Percentiles rank a stretch among this genome's conserved stretches.
phyloP scores from a whole-genome alignment of 129 eudicot genomes.

The Rutidosis leptorrhynchoides region DNA sequence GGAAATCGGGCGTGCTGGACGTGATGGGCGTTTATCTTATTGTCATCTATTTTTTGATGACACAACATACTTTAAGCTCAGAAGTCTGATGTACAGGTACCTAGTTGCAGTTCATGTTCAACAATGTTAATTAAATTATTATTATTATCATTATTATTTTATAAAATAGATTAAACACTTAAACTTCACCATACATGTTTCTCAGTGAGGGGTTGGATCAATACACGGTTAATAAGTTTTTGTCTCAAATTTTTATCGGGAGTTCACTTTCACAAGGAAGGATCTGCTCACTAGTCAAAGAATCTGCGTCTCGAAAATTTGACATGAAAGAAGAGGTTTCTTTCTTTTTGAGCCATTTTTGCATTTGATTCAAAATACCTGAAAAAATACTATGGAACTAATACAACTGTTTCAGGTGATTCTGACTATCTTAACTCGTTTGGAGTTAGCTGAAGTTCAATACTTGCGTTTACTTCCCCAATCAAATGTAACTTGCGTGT shows the following conservation, averaged over 20 bases:
- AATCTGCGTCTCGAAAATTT: slow-evolving; percentile 76
- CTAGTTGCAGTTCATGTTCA: background rate
- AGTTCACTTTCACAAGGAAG: slow-evolving; percentile 41
- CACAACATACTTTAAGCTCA: slow-evolving; percentile 63
- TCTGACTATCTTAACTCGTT: slow-evolving; percentile 81
- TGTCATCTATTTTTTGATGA: slow-evolving; percentile 91
- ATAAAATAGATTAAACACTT: background rate
- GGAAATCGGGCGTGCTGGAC: slow-evolving; percentile 99
- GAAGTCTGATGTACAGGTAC: slow-evolving; percentile 75
- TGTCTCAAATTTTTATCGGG: slow-evolving; percentile 53
- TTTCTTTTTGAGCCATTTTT: slow-evolving; percentile 12
- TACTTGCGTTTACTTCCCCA: slow-evolving; percentile 78
- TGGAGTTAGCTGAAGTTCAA: slow-evolving; percentile 86
- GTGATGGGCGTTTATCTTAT: slow-evolving; percentile 91
- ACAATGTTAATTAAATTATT: background rate
- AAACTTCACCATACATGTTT: slow-evolving; percentile 13
- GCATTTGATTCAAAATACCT: slow-evolving; percentile 7
- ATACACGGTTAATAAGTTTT: slow-evolving; percentile 72
- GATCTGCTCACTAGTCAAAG: slow-evolving; percentile 62
- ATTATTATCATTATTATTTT: background rate
- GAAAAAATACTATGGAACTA: background rate
- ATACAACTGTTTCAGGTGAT: slow-evolving; percentile 54
- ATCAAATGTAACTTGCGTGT: slow-evolving; percentile 67
- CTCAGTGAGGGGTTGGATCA: slow-evolving; percentile 91
- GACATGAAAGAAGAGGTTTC: slow-evolving; percentile 97